Conservation (phyloP, 23 red algal species). For the Gracilaria caudata region DNA sequence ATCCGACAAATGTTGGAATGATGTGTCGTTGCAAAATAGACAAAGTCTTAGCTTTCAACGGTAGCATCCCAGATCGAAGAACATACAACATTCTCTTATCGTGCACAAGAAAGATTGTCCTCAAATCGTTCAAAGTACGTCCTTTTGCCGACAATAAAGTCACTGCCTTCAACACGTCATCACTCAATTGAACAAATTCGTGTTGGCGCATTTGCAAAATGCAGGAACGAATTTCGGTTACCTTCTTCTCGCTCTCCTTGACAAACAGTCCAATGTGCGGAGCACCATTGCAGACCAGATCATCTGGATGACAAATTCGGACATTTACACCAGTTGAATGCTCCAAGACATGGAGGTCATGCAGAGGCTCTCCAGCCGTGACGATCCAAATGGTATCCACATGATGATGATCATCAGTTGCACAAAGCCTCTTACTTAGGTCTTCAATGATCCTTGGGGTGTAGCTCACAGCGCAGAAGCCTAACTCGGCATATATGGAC, state of each 20-base stretch:
- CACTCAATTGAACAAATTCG: slow-evolving; percentile 2
- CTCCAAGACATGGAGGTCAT: neutral
- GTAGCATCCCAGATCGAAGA: neutral
- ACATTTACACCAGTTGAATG: no score
- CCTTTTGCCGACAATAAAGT: neutral
- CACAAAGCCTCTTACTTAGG: no score
- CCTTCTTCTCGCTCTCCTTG: neutral
- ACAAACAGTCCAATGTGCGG: no score
- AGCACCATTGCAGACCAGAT: neutral
- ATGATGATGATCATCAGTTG: neutral
- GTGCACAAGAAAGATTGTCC: no score
- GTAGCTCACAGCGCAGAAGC: no score
- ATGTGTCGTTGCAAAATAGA: neutral
- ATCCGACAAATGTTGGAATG: neutral
- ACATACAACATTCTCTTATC: no score
- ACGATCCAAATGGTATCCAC: slow-evolving; percentile 6
- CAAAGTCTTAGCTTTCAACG: neutral
- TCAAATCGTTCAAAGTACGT: neutral
- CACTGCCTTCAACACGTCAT: slow-evolving; percentile 2
- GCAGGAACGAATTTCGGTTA: slow-evolving; percentile 13
- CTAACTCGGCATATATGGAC: no score
- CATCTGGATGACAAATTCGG: no score
- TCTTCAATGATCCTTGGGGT: no score
- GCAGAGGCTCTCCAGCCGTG: neutral
- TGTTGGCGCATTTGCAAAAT: neutral